Base-by-base conservation (phyloP, 306 rosid species). In the Alnus glutinosa region DNA sequence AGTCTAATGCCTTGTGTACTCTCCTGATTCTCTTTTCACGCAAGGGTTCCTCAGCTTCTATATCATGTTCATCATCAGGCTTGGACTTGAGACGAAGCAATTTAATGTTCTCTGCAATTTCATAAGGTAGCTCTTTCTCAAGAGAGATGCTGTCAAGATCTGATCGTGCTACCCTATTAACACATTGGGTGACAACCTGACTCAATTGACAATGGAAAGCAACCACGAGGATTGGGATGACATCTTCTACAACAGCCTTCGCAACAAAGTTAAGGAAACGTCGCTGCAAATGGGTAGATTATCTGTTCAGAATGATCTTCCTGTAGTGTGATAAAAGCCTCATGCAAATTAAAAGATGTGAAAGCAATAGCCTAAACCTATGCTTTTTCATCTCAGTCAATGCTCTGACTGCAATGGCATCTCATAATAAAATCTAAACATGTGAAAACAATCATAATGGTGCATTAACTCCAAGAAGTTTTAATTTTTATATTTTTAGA, bases 221-320 rank as follows among this genome's bases (percentile, higher is more conserved):
- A 70, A 86, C 96, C 63, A 82, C 37, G 49, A 93, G 93, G 81
- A 96, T 90, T 14, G 93, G 92, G 55, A 96, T 82, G 63, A 93
- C 88, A 55, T 93, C 99, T 87, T 96, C 98, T 69, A 89, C 97
- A 72, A 86, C 73, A 47, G 98, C 97, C 87, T 91, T 96, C 81
- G 87, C 99, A 3, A 93, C 88, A 71, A 91, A 93, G 83, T 90
- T 88, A 54, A 85, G 79, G 73, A 96, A 98, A 42, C 86, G 92
- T 37, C 96, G 87, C 99, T 96, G 85, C 90, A 91, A 75, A 58
- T 4, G 37, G 74, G 73, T 7, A 66, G 39, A n/a, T 44, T 57
- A 81, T 50, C 32, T 52, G 50, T 77, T 85, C 34, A 69, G 50
- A 69, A 44, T 30, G 74, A 19, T 54, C n/a, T 54, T 46, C 54